Conservation (phyloP, 202 grass and related monocot species). For the Carex arenaria region DNA sequence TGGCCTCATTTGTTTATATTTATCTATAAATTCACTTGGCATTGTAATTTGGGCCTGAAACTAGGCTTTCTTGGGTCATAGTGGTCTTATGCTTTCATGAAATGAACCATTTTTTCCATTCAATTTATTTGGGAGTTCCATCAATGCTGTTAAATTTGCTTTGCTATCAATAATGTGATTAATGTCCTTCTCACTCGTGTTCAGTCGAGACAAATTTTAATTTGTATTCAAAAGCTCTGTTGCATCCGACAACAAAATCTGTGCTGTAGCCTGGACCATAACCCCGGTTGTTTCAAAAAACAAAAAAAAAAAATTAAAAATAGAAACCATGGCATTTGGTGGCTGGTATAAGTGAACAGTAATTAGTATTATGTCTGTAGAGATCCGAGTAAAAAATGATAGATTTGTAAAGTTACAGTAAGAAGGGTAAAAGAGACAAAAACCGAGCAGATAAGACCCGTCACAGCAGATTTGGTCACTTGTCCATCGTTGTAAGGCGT, state of each 20-base stretch:
- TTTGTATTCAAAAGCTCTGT: not conserved
- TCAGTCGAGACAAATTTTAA: not conserved
- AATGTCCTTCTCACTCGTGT: not conserved
- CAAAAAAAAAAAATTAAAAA: not conserved
- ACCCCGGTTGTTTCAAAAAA: not conserved
- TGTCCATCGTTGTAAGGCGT: constrained; percentile 25
- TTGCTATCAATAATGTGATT: not conserved
- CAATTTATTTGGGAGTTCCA: not conserved
- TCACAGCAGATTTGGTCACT: constrained; percentile 19
- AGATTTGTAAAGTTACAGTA: not conserved
- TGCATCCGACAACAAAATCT: not conserved
- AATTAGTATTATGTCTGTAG: not conserved
- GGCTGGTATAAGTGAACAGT: not conserved
- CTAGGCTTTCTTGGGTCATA: not conserved
- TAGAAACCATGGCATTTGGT: not conserved
- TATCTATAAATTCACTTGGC: not conserved
- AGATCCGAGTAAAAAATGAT: not conserved
- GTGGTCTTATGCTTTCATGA: not conserved
- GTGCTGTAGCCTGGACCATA: not conserved
- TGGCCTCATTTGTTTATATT: not conserved
- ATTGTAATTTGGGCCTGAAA: not conserved
- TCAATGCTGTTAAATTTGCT: not conserved
- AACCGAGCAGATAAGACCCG: not conserved
- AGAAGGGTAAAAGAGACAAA: constrained; percentile 7
- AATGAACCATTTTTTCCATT: not conserved